Base-by-base conservation (phyloP, 352 stramenopile species). In the Phytopythium boreale region DNA sequence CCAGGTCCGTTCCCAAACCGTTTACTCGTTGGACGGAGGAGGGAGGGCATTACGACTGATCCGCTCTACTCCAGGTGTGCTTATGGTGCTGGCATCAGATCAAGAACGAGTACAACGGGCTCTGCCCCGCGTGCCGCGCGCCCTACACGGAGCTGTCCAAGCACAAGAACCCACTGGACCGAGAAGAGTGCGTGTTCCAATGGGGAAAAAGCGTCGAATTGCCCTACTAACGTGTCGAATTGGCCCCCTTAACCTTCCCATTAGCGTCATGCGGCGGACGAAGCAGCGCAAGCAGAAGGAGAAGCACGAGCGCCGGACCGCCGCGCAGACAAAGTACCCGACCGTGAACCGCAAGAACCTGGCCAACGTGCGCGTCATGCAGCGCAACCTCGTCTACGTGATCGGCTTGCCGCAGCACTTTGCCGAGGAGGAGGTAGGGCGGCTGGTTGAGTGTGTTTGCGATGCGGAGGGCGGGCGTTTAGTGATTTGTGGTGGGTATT, bases 71-170 rank as follows among this genome's bases (percentile, higher is more conserved):
- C 27, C 37, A 89, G 84, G 94, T 99, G 15, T 99, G 98, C 88
- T 98, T 99, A 72, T 99, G 97, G 97, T 99, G 98, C 81, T 99
- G 97, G 97, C 96, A 99, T 64, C 93, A 98, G 65, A 99, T 99
- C 74, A 98, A 98, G 80, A 98, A 99, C 74, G 97, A 98, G 66
- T 97, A 99, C 85, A 99, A 98, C 50, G 94, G 88, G 8, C 81
- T 98, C 11, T 99, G 98, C 78, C 98, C 98, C 12, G 97, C 97
- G 12, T 99, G 98, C 73, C 90, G 98, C n/a, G 95, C 92, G 58
- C 92, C 96, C 17, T 99, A 99, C 71, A 84, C 95, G 27, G 95
- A 99, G 68, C 72, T 93, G 17, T 86, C 84, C n/a, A 95, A 95
- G 69, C 82, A 92, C 60, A 93, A 91, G 64, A 82, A 78, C 84